Evolutionary conservation across 148 eudicot species (phyloP), one percentile per base, ranked within the genome.

Genomic region (Nyssa sinensis): DNA sequence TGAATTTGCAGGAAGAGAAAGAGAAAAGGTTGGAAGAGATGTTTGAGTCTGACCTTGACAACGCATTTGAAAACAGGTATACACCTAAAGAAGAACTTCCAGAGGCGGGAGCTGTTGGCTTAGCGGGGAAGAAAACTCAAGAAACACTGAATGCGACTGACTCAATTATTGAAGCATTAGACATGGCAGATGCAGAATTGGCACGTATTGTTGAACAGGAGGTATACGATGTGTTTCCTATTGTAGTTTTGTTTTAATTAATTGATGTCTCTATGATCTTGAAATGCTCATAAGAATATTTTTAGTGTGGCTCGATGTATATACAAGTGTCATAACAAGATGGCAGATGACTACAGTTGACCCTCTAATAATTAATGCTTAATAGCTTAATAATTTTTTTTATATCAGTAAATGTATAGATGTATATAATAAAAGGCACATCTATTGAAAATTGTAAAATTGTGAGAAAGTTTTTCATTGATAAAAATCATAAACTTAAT

Each of bases 21-120:
- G 99, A 95, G 64, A 95, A 89, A 79, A 89, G 99, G 77, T 71
- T 92, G 87, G 97, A 92, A 72, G 99, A 92, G 84, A 90, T 89
- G 90, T 90, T 92, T 81, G 97, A 92, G 78, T 68, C 90, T 67
- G 96, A 89, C 81, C 80, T 88, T 81, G 96, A 94, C 59, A 86
- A 88, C 81, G 71, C 90, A 68, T 81, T 80, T 75, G 97, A 90
- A 70, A 85, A 72, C 74, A 85, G 78, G 76, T 81, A 86, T 75
- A 87, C 77, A 34, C 87, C 91, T 47, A 90, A 88, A 75, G 97
- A 92, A 85, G 96, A 92, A 75, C 73, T 91, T 81, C 99, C 96
- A 47, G 96, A 92, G 80, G 96, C 90, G 81, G 99, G 99, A 41
- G 93, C 96, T 77, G 96, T 90, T 49, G 99, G 86, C 70, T 62